Base-by-base conservation (phyloP, 257 asterid genomes). In the Gynochthodes officinalis region DNA sequence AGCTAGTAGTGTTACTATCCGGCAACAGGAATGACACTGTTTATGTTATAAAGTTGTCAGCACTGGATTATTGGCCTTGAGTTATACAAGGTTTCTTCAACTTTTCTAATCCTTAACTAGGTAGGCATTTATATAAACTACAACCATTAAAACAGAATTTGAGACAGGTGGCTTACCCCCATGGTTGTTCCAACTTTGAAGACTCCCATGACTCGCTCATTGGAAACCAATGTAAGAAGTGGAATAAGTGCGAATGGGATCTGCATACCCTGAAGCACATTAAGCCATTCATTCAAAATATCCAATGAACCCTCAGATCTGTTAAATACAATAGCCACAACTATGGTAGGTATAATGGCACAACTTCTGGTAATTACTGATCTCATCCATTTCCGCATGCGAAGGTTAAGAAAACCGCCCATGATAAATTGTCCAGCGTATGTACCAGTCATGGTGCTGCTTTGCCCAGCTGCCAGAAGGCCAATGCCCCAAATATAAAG, bases 221-320 rank as follows among this genome's bases (percentile, higher is more conserved):
- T 91, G 13, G 99, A 81, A 79, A 94, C 97, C 89, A 94, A 84
- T 14, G 97, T 91, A 32, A 94, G 87, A 80, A 94, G 97, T 28
- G 99, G 99, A 70, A 94, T 91, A 69, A 94, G 95, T 0, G 99
- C 99, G 61, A 94, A 94, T 30, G 99, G 99, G 67, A 94, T 91
- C 82, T 91, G 99, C 67, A 94, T 73, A 52, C 97, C 91, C 82
- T 94, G 99, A 21, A 94, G 87, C 74, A 94, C 97, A 73, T 94
- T 94, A 32, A 94, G 96, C 99, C 99, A 94, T 83, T 94, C 97
- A 60, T 94, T 94, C 69, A 94, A 79, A 44, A 89, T 82, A 74
- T 94, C 99, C 21, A 94, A 72, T 1, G 97, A 89, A 1, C 89
- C 86, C 69, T 94, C 99, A 0, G 99, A 89, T 78, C 89, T 88